phyloP scores from a whole-genome alignment of 257 asterid genomes.

The Capsicum pubescens region DNA sequence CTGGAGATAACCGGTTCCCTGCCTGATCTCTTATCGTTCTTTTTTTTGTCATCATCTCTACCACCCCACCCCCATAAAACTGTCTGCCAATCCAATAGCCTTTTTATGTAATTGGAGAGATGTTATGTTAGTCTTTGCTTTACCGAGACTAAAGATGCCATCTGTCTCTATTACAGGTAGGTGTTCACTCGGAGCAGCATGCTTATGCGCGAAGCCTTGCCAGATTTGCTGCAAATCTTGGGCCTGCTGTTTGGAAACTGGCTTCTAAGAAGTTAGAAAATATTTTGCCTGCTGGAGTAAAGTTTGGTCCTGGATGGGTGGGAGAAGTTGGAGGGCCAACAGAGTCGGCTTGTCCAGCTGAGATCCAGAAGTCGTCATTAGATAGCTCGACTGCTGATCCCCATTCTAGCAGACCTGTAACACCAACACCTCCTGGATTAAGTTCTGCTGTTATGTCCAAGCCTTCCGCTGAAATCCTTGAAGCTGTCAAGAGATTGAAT shows the following conservation, averaged over 20 bases:
- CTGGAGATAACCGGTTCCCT: background rate
- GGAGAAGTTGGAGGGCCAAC: constrained; percentile 60
- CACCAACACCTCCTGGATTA: constrained; percentile 46
- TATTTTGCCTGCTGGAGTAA: constrained; percentile 62
- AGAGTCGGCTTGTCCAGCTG: constrained; percentile 47
- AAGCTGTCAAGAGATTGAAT: constrained; percentile 66
- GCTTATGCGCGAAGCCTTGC: constrained; percentile 88
- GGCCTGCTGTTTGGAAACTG: constrained; percentile 82
- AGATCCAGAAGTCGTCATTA: constrained; percentile 48
- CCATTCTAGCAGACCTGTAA: constrained; percentile 45
- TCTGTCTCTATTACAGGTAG: constrained; percentile 60
- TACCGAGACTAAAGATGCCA: background rate
- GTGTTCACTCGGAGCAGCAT: constrained; percentile 73
- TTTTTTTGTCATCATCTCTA: background rate
- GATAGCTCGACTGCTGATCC: constrained; percentile 40
- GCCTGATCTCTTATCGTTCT: background rate
- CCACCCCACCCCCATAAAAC: background rate
- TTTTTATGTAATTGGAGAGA: background rate
- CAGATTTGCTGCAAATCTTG: constrained; percentile 80
- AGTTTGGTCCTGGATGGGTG: constrained; percentile 96
- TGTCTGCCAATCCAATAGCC: background rate
- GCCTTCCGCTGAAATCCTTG: constrained; percentile 56
- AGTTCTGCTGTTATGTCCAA: constrained; percentile 38
- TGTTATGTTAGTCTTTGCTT: background rate
- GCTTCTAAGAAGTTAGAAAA: constrained; percentile 68